Conservation (phyloP, 1,139 yeast species). For the Wickerhamomyces sp. region DNA sequence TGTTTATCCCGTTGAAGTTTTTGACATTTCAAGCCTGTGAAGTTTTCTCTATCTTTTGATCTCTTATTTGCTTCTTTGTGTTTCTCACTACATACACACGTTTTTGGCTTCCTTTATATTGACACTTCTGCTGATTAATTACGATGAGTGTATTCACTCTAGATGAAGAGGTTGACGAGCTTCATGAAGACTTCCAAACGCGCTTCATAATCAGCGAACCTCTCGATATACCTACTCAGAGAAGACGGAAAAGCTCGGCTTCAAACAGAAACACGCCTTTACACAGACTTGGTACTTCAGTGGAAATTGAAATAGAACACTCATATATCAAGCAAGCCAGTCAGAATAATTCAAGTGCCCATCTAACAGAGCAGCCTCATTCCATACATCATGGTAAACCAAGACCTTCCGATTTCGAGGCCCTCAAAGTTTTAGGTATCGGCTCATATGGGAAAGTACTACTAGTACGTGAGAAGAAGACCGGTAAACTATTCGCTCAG, state of each 20-base stretch:
- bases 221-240: slow-evolving; percentile 9
- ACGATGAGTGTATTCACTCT: slow-evolving; percentile 19
- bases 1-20: too few species aligned
- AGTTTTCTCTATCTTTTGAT: too few species aligned
- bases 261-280: slow-evolving; percentile 31
- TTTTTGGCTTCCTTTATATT: too few species aligned
- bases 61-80: too few species aligned
- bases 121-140: background rate
- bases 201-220: slow-evolving; percentile 15
- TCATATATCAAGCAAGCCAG: slow-evolving; percentile 23
- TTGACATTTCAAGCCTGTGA: too few species aligned
- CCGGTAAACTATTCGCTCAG: slow-evolving; percentile 78
- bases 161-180: slow-evolving; percentile 18
- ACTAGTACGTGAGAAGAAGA: slow-evolving; percentile 61
- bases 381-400: slow-evolving; percentile 19
- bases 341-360: slow-evolving; percentile 1
- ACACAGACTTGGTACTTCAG: slow-evolving; percentile 39
- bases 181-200: slow-evolving; percentile 17
- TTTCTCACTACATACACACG: too few species aligned
- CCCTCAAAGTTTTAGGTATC: slow-evolving; percentile 77
- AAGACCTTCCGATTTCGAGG: slow-evolving; percentile 61
- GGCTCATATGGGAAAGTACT: slow-evolving; percentile 92
- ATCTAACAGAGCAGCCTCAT: background rate
- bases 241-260: slow-evolving; percentile 27
- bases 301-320: slow-evolving; percentile 41